Evolutionary conservation across 441 rosid genomes (phyloP).

Genomic region (Capsella rubella): DNA sequence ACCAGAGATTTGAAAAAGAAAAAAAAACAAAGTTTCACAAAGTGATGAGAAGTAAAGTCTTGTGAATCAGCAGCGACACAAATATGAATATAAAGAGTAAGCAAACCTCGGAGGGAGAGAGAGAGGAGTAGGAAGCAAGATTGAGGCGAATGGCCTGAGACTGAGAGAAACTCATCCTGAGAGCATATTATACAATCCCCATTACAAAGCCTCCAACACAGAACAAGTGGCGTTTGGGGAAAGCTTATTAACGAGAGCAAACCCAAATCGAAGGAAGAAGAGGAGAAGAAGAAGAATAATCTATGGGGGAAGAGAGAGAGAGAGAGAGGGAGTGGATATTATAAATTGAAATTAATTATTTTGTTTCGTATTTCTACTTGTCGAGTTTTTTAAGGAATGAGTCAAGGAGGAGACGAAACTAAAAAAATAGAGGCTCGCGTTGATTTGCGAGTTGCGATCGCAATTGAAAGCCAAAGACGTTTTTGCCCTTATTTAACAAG

Average conservation of each 20-base stretch:
- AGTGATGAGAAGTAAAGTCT: neutral
- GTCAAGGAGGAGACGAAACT: neutral
- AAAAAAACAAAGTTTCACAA: neutral
- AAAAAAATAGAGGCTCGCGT: conserved; percentile 32
- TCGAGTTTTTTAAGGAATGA: conserved; percentile 8
- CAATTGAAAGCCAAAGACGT: neutral
- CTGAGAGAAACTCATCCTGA: conserved; percentile 62
- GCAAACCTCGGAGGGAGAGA: conserved; percentile 46
- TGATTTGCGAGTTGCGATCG: conserved; percentile 24
- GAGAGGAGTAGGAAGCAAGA: conserved; percentile 45
- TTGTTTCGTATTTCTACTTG: no score
- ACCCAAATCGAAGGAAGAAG: conserved; percentile 21
- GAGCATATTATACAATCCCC: conserved; percentile 11
- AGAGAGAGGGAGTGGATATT: neutral
- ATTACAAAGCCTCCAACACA: conserved; percentile 17
- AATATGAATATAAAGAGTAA: neutral
- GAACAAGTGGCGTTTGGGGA: conserved; percentile 1
- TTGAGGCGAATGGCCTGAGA: conserved; percentile 54
- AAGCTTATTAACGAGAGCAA: conserved; percentile 11
- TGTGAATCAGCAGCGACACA: neutral
- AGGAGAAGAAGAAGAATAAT: conserved; percentile 13
- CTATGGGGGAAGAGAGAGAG: conserved; percentile 3
- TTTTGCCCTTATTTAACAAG: conserved; percentile 33
- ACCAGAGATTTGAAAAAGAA: neutral
- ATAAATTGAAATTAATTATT: neutral